phyloP scores from a whole-genome alignment of 2,329 filamentous ascomycete species.

The Diaporthe citri region DNA sequence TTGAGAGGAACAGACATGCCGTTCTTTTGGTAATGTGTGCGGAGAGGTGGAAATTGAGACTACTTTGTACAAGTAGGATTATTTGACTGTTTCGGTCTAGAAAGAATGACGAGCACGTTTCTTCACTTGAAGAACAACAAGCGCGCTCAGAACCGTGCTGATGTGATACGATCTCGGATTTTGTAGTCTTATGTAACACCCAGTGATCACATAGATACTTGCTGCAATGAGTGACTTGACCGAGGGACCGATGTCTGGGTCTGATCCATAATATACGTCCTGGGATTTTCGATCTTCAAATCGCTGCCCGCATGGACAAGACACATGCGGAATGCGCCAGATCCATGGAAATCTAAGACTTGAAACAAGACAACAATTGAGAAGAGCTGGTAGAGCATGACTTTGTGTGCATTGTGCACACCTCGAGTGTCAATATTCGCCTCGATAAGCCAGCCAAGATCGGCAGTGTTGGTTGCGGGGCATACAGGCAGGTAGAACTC shows the following conservation, averaged over 20 bases:
- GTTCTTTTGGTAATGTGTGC: conserved; percentile 36
- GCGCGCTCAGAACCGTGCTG: too few species aligned
- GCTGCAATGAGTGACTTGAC: neutral
- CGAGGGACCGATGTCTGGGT: neutral
- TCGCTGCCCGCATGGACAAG: neutral
- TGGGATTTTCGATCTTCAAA: neutral
- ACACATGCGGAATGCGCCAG: neutral
- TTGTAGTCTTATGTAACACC: neutral
- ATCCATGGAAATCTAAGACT: neutral
- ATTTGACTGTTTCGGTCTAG: conserved; percentile 2
- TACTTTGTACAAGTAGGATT: conserved; percentile 17
- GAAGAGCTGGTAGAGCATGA: neutral
- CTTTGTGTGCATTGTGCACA: neutral
- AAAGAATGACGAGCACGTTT: conserved; percentile 24
- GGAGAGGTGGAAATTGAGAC: neutral
- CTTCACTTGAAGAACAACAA: neutral
- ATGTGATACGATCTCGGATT: neutral
- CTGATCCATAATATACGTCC: neutral
- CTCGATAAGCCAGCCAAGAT: neutral
- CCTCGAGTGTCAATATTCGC: neutral
- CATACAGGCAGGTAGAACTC: neutral
- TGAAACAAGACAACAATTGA: too few species aligned
- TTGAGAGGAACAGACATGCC: conserved; percentile 21
- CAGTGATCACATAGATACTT: neutral
- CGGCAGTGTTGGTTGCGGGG: neutral